Percentiles rank a stretch among this genome's conserved stretches.
These are phyloP conservation scores for Phytophthora citricola DNA, from an alignment of 352 stramenopile genomes.

Conservation along the genomic window DNA sequence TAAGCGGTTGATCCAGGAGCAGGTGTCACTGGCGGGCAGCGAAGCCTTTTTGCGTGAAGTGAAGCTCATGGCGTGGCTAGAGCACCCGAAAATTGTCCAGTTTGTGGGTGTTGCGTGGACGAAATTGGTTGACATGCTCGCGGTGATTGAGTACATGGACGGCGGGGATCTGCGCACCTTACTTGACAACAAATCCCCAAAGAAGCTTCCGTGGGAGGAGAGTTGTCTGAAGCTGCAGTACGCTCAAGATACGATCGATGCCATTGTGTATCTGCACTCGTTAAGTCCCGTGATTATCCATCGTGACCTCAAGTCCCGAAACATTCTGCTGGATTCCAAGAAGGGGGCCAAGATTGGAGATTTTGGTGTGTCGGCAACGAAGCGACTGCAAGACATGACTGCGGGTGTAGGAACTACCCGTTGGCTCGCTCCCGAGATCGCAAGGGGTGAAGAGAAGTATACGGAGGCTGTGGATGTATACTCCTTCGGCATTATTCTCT, in stretches of 20 bases:
- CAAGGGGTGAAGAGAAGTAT: conserved; percentile 65
- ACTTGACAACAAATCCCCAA: conserved; percentile 48
- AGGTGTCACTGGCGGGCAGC: conserved; percentile 54
- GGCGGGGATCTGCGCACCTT: conserved; percentile 63
- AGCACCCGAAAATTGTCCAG: conserved; percentile 70
- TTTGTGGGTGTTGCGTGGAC: conserved; percentile 84
- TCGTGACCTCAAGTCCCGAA: conserved; percentile 77
- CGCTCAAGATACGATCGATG: conserved; percentile 68
- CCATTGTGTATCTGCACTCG: conserved; percentile 76
- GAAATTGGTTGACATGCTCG: conserved; percentile 68
- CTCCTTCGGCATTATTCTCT: conserved; percentile 73
- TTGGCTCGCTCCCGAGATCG: conserved; percentile 72
- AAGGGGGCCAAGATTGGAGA: conserved; percentile 73
- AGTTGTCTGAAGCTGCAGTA: conserved; percentile 53
- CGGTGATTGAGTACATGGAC: conserved; percentile 78
- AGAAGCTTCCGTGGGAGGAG: conserved; percentile 33
- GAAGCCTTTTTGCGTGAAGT: conserved; percentile 74
- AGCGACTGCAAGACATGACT: conserved; percentile 68
- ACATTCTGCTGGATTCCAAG: conserved; percentile 67
- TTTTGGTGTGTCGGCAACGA: conserved; percentile 69
- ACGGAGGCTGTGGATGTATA: conserved; percentile 75
- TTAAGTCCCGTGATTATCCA: conserved; percentile 71
- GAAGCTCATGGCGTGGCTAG: conserved; percentile 76
- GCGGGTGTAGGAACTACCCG: conserved; percentile 64
- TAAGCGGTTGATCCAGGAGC: conserved; percentile 59